A percentile compares a stretch with the other conserved stretches of the same genome.
Evolutionary conservation across 495 filamentous ascomycete genomes (phyloP).

Genomic region (Aspergillus olivimuriae): DNA sequence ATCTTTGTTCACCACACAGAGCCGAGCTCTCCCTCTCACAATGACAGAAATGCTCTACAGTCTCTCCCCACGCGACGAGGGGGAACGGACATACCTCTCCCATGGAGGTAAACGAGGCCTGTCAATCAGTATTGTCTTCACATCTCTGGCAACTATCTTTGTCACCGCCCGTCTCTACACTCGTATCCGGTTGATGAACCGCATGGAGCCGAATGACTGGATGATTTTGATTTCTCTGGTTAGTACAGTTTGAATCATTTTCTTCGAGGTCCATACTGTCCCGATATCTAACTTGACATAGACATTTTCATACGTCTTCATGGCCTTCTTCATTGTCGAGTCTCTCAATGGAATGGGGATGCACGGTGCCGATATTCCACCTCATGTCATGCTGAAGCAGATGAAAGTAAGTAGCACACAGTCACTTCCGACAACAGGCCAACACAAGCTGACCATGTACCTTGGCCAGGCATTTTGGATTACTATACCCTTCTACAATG

Average conservation of each 20-base stretch:
- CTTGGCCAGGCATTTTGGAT: slow-evolving; percentile 35
- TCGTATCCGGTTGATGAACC: slow-evolving; percentile 26
- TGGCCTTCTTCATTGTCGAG: slow-evolving; percentile 35
- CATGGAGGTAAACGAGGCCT: slow-evolving; percentile 23
- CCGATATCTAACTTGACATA: slow-evolving; percentile 4
- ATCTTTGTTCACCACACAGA: too few relatives aligned
- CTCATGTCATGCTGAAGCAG: slow-evolving; percentile 25
- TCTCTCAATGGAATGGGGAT: slow-evolving; percentile 36
- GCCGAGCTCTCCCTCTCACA: too few relatives aligned
- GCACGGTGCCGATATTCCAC: slow-evolving; percentile 31
- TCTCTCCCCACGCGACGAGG: slow-evolving; percentile 13
- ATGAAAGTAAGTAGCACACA: slow-evolving; percentile 37
- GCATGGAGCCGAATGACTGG: slow-evolving; percentile 39
- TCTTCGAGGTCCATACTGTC: too few relatives aligned
- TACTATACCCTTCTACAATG: slow-evolving; percentile 43
- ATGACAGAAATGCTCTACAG: too few relatives aligned
- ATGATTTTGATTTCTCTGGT: slow-evolving; percentile 38
- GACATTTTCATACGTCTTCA: slow-evolving; percentile 35
- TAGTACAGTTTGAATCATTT: too few relatives aligned
- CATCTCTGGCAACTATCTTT: slow-evolving; percentile 27
- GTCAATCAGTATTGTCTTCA: slow-evolving; percentile 32
- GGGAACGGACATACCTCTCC: slow-evolving; percentile 17
- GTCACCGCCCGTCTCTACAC: slow-evolving; percentile 35
- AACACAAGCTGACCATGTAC: background rate
- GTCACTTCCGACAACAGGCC: too few relatives aligned